These are phyloP conservation scores for Aspergillus hortae DNA, from an alignment of 2,329 filamentous ascomycete species.

Conservation along the genomic window DNA sequence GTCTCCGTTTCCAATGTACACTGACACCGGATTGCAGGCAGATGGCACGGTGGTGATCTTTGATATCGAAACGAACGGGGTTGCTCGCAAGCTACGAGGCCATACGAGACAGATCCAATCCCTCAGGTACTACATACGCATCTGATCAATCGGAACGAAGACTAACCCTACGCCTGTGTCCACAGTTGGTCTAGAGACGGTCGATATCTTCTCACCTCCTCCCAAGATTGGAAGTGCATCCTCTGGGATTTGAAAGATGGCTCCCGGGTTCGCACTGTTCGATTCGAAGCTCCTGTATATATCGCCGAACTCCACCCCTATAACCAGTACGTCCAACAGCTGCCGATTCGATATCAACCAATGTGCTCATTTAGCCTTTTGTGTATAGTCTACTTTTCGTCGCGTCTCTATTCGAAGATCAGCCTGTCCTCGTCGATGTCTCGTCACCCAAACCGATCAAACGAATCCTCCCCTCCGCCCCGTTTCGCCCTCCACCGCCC, in stretches of 20 bases:
- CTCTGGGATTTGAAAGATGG: slow-evolving; percentile 85
- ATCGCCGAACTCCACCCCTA: slow-evolving; percentile 92
- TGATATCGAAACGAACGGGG: slow-evolving; percentile 95
- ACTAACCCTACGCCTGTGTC: slow-evolving; percentile 3
- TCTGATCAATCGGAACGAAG: background rate
- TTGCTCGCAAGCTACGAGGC: slow-evolving; percentile 87
- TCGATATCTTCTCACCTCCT: slow-evolving; percentile 84
- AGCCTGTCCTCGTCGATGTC: slow-evolving; percentile 83
- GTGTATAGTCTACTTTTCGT: slow-evolving; percentile 70
- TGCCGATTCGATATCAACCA: background rate
- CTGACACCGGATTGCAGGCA: slow-evolving; percentile 37
- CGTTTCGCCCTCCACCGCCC: slow-evolving; percentile 63
- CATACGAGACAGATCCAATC: slow-evolving; percentile 94
- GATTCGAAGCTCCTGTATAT: slow-evolving; percentile 90
- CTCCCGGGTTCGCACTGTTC: slow-evolving; percentile 72
- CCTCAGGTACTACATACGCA: slow-evolving; percentile 52
- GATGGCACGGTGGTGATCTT: slow-evolving; percentile 95
- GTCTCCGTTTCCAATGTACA: background rate
- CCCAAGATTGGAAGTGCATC: slow-evolving; percentile 94
- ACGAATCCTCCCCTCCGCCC: slow-evolving; percentile 74
- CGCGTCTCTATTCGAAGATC: slow-evolving; percentile 88
- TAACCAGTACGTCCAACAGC: slow-evolving; percentile 63
- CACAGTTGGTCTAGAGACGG: slow-evolving; percentile 84
- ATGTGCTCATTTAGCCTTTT: background rate
- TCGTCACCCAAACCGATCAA: slow-evolving; percentile 67